phyloP scores from a whole-genome alignment of 176 grass and related monocot genomes.

The Lolium multiflorum region DNA sequence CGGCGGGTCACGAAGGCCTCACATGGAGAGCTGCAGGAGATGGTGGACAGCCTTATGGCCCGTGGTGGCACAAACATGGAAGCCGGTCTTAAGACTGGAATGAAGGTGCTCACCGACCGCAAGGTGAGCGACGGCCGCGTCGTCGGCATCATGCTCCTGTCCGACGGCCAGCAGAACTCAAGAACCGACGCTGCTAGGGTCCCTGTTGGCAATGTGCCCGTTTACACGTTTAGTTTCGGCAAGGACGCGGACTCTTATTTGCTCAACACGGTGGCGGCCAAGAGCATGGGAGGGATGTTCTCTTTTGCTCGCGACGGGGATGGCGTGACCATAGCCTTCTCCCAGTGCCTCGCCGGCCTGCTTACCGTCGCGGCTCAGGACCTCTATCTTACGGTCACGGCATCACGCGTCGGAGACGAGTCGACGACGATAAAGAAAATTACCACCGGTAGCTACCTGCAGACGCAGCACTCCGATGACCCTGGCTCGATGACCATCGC shows the following conservation, averaged over 20 bases:
- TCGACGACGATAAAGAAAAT: neutral
- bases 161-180: neutral
- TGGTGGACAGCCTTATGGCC: constrained; percentile 16
- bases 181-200: no score
- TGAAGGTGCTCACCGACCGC: constrained; percentile 28
- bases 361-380: neutral
- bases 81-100: neutral
- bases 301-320: neutral
- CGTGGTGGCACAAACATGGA: neutral
- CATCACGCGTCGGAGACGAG: neutral
- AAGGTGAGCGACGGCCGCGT: neutral
- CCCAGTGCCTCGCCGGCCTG: constrained; percentile 28
- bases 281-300: neutral
- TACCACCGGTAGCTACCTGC: neutral
- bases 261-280: neutral
- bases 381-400: neutral
- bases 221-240: constrained; percentile 24
- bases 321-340: neutral
- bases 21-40: neutral
- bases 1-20: constrained; percentile 16
- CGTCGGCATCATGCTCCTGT: constrained; percentile 32
- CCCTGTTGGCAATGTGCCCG: neutral
- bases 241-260: no score
- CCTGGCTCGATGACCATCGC: neutral
- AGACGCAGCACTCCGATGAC: neutral